Percentiles rank a stretch among this genome's conserved stretches.
Evolutionary conservation across 1,139 yeast genomes (phyloP).

Genomic region (Debaryomyces coudertii): DNA sequence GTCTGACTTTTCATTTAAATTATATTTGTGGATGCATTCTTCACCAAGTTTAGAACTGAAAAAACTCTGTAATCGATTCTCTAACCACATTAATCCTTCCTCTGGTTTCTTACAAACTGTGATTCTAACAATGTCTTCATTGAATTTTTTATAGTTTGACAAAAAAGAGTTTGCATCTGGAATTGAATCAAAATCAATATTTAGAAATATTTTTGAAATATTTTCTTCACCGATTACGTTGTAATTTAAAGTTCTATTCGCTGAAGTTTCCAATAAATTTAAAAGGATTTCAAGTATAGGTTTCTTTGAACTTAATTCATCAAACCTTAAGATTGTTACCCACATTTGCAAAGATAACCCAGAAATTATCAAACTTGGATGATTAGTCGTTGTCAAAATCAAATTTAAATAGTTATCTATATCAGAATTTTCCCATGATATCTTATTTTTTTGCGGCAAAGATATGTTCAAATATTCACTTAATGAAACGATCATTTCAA

Average conservation of each 20-base stretch:
- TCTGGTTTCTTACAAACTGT: slow-evolving; percentile 85
- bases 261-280: slow-evolving; percentile 71
- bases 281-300: slow-evolving; percentile 60
- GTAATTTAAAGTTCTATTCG: slow-evolving; percentile 78
- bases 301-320: slow-evolving; percentile 60
- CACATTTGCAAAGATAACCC: slow-evolving; percentile 92
- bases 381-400: slow-evolving; percentile 78
- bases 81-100: slow-evolving; percentile 82
- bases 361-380: slow-evolving; percentile 85
- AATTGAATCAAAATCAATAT: slow-evolving; percentile 83
- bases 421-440: slow-evolving; percentile 57
- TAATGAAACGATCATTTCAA: slow-evolving; percentile 89
- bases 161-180: slow-evolving; percentile 81
- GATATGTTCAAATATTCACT: slow-evolving; percentile 70
- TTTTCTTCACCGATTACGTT: slow-evolving; percentile 68
- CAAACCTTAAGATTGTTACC: slow-evolving; percentile 86
- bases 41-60: slow-evolving; percentile 76
- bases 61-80: slow-evolving; percentile 68
- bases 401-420: slow-evolving; percentile 67
- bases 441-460: slow-evolving; percentile 36
- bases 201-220: slow-evolving; percentile 65
- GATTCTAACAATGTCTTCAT: slow-evolving; percentile 89
- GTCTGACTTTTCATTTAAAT: slow-evolving; percentile 63
- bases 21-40: slow-evolving; percentile 58
- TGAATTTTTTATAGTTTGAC: slow-evolving; percentile 76